Percentiles rank a stretch among this genome's conserved stretches.
These are phyloP conservation scores for Galerina marginata DNA, from an alignment of 768 basidiomycete species.

Conservation along the genomic window DNA sequence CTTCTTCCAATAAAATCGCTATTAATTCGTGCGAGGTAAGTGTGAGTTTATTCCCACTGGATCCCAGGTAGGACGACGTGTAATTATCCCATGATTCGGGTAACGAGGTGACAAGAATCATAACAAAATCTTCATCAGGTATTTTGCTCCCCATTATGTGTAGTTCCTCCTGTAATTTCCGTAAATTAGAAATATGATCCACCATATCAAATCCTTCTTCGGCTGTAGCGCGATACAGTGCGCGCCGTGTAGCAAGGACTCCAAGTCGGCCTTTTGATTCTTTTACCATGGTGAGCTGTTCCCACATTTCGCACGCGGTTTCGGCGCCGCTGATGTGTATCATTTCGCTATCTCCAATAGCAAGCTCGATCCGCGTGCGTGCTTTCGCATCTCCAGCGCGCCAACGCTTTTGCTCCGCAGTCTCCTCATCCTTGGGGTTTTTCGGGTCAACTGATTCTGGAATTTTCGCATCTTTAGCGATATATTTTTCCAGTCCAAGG, in stretches of 20 bases:
- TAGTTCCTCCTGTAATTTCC: slow-evolving; percentile 29
- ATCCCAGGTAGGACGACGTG: slow-evolving; percentile 26
- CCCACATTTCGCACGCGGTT: slow-evolving; percentile 30
- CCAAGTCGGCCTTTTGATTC: slow-evolving; percentile 29
- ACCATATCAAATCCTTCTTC: slow-evolving; percentile 33
- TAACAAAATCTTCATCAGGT: slow-evolving; percentile 33
- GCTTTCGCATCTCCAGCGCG: slow-evolving; percentile 25
- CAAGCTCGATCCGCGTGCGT: slow-evolving; percentile 24
- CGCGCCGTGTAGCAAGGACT: slow-evolving; percentile 24
- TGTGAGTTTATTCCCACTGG: slow-evolving; percentile 17
- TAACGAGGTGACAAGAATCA: slow-evolving; percentile 32
- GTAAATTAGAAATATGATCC: slow-evolving; percentile 28
- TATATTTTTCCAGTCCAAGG: slow-evolving; percentile 30
- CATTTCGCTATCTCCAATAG: slow-evolving; percentile 29
- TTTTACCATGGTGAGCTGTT: slow-evolving; percentile 30
- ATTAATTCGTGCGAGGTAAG: slow-evolving; percentile 26
- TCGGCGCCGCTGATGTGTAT: slow-evolving; percentile 28
- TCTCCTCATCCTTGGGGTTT: slow-evolving; percentile 19
- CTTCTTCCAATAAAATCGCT: slow-evolving; percentile 27
- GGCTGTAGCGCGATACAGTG: slow-evolving; percentile 27
- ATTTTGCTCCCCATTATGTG: slow-evolving; percentile 28
- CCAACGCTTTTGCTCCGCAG: slow-evolving; percentile 17
- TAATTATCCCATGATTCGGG: slow-evolving; percentile 33
- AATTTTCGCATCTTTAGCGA: slow-evolving; percentile 20
- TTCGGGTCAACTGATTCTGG: slow-evolving; percentile 21